Base-by-base conservation (phyloP, 768 basidiomycete species). In the Phanerochaete sordida region DNA sequence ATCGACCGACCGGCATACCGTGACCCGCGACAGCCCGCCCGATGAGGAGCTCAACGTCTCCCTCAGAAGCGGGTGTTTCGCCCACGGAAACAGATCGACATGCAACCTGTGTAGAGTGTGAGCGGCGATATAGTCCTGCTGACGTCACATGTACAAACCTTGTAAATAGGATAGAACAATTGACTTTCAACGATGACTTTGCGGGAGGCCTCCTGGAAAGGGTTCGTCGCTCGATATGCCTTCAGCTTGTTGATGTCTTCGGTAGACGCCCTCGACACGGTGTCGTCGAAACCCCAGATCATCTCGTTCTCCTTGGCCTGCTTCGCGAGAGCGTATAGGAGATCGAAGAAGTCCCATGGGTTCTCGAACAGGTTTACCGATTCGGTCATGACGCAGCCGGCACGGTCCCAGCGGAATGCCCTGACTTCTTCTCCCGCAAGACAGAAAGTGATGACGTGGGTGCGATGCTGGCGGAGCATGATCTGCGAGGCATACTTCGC, bases 1-100 rank as follows among this genome's bases (percentile, higher is more conserved):
- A 51, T 71, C 75, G 59, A 53, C 48, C 33, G 66, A 45, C 45
- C 43, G 39, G 24, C 26, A 47, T 45, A 54, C 16, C 21, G 27
- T 28, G 27, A 33, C 35, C 54, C 16, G 52, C 47, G n/a, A 26
- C 51, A 12, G 13, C 37, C 13, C 56, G 50, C 8, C 30, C 58
- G 5, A 68, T 59, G 63, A 59, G 65, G 65, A 33, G 23, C 31
- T 50, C 21, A 8, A 12, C 49, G 24, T 50, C 30, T 9, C 13
- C 37, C 23, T 55, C 53, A 2, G 8, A 24, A 1, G 6, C 23
- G 33, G 21, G 23, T n/a, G 3, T 33, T 56, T 11, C 12, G 13
- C 26, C 54, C n/a, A 15, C 21, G 12, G 30, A 2, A 23, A 21
- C 33, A 4, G 43, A 35, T 11, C 24, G 56, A 37, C 21, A 59